phyloP scores from a whole-genome alignment of 2,329 filamentous ascomycete genomes.

The Fusarium ramigenum region DNA sequence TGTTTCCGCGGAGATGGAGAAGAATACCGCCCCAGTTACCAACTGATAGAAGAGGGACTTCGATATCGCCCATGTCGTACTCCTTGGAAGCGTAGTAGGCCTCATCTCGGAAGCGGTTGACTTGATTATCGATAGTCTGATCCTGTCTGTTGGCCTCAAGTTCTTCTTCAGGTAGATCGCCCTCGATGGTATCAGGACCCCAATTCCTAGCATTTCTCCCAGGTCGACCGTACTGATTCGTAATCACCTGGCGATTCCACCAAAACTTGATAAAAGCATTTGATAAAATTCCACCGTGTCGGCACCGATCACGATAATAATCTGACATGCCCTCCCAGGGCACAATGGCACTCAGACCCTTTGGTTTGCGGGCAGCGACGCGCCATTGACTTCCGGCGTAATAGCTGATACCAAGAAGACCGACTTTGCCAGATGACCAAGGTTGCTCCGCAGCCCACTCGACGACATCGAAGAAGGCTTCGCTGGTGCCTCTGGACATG shows the following conservation, averaged over 20 bases:
- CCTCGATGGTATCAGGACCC: slow-evolving; percentile 66
- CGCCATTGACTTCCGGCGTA: slow-evolving; percentile 60
- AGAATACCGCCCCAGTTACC: slow-evolving; percentile 78
- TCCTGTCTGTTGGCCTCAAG: slow-evolving; percentile 59
- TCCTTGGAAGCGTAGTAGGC: slow-evolving; percentile 72
- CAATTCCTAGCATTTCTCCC: slow-evolving; percentile 60
- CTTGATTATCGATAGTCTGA: slow-evolving; percentile 57
- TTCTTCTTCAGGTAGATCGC: slow-evolving; percentile 63
- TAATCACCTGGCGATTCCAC: slow-evolving; percentile 43
- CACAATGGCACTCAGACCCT: slow-evolving; percentile 57
- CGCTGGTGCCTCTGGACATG: slow-evolving; percentile 58
- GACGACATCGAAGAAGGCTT: slow-evolving; percentile 59
- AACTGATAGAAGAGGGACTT: slow-evolving; percentile 72
- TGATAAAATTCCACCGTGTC: slow-evolving; percentile 70
- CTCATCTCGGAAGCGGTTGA: slow-evolving; percentile 68
- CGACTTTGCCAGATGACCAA: slow-evolving; percentile 60
- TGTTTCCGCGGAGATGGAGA: slow-evolving; percentile 74
- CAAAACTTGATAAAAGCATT: slow-evolving; percentile 61
- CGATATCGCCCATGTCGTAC: slow-evolving; percentile 70
- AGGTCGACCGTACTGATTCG: slow-evolving; percentile 72
- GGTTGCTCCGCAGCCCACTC: slow-evolving; percentile 57
- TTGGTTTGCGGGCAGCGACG: slow-evolving; percentile 57
- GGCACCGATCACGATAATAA: slow-evolving; percentile 65
- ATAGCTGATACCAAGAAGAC: slow-evolving; percentile 59
- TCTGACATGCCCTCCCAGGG: slow-evolving; percentile 64